phyloP scores from a whole-genome alignment of 345 rosid genomes.

The Limnanthes douglasii region DNA sequence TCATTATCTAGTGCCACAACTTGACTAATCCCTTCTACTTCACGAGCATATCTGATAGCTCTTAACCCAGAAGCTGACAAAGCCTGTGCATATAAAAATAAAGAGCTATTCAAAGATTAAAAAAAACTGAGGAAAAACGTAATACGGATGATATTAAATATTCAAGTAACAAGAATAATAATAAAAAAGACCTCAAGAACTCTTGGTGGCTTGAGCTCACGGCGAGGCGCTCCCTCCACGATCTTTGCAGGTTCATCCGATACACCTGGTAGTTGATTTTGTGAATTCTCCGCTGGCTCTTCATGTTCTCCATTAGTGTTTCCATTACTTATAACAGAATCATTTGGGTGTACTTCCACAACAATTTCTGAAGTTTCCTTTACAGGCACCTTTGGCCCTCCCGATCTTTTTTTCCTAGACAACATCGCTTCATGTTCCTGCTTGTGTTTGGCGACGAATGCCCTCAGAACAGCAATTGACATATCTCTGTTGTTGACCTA shows the following conservation, averaged over 20 bases:
- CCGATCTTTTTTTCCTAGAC: constrained; percentile 47
- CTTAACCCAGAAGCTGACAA: constrained; percentile 94
- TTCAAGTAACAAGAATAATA: constrained; percentile 5
- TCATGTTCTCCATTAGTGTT: constrained; percentile 29
- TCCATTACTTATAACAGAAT: constrained; percentile 13
- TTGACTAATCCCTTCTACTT: constrained; percentile 84
- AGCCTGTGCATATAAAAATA: constrained; percentile 35
- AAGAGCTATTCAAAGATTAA: constrained; percentile 1
- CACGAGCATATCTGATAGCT: constrained; percentile 88
- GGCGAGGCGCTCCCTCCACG: constrained; percentile 24
- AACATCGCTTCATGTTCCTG: constrained; percentile 59
- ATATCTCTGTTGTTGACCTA: constrained; percentile 95
- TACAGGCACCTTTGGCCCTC: constrained; percentile 21
- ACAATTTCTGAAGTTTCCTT: constrained; percentile 25
- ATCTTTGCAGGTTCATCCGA: constrained; percentile 31
- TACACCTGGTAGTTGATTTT: constrained; percentile 21
- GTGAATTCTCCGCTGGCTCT: constrained; percentile 22
- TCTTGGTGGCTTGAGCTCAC: constrained; percentile 66
- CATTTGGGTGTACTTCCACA: constrained; percentile 17
- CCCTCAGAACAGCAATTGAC: constrained; percentile 86
- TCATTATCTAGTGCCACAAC: constrained; percentile 97
- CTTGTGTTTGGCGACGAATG: constrained; percentile 47
- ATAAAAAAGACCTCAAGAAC: constrained; percentile 67
- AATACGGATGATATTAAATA: background rate
- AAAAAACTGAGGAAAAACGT: background rate